phyloP scores from a whole-genome alignment of 75 land plant genomes.

The Cunninghamia lanceolata region DNA sequence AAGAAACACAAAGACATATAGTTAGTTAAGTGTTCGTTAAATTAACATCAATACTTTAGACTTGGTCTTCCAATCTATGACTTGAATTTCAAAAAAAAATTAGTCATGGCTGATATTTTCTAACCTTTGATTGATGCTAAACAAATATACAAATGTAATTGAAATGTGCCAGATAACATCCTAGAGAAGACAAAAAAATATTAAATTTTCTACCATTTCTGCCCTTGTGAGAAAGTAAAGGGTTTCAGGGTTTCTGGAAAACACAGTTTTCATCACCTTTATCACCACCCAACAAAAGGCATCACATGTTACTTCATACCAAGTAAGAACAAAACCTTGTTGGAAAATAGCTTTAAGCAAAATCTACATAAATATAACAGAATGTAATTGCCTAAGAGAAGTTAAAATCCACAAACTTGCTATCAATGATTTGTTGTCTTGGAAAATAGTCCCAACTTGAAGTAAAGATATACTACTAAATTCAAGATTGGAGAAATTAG shows the following conservation, averaged over 20 bases:
- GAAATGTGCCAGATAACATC: no score
- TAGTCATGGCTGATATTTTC: no score
- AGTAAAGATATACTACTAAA: not conserved
- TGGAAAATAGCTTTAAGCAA: not conserved
- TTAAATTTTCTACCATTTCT: not conserved
- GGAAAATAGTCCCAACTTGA: not conserved
- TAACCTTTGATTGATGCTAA: no score
- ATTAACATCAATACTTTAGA: no score
- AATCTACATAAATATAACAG: not conserved
- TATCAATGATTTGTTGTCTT: not conserved
- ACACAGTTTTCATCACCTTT: not conserved
- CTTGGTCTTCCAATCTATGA: no score
- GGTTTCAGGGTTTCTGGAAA: not conserved
- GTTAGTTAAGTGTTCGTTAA: no score
- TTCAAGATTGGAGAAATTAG: not conserved
- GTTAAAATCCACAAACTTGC: not conserved
- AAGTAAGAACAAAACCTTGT: no score
- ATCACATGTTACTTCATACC: not conserved
- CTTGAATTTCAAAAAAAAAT: no score
- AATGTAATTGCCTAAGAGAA: not conserved
- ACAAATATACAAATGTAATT: no score
- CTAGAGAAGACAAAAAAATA: no score
- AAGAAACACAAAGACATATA: no score
- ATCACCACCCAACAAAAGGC: not conserved
- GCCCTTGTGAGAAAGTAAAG: not conserved